Base-by-base conservation (phyloP, 495 filamentous ascomycete species). In the Hyaloscypha variabilis region DNA sequence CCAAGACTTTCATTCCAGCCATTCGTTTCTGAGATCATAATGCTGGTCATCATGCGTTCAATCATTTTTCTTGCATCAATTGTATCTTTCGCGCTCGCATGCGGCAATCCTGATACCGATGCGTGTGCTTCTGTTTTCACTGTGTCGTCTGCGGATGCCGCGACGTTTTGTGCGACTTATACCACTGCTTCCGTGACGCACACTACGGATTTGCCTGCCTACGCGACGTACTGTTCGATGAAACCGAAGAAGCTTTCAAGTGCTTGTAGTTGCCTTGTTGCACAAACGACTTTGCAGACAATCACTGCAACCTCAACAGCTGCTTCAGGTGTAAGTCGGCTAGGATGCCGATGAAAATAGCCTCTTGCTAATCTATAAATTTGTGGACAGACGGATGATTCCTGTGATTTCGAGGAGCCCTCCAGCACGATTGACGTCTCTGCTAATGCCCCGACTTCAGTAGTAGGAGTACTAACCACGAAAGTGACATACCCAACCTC, bases 51-150 rank as follows among this genome's bases (percentile, higher is more conserved):
- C 26, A 66, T 66, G 63, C 56, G 46, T 39, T 60, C 29, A 21
- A 42, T 50, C 3, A 8, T 66, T 23, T 46, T 46, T 17, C 39
- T 66, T 28, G n/a, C 53, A 39, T 28, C 56, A 19, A 39, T 57
- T 21, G 58, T 26, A 21, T 58, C 64, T 61, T 31, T 66, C 19
- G 55, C 58, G 8, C 49, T 66, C 28, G 64, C 51, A 11, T 66
- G 64, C 39, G 58, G 62, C 58, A 62, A 62, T 26, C 14, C 57
- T 21, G 25, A 19, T 1, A 60, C 62, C 42, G 63, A 69, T 58
- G 59, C 52, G n/a, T 69, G 67, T 51, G 56, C 59, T 4, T 54
- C 46, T 29, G 67, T 55, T 10, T 63, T 69, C 59, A 65, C 63
- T 26, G 52, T 36, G 0, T 62, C 59, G 3, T 51, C 63, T 23